These are phyloP conservation scores for Yamadazyma sp. DNA, from an alignment of 1,139 yeast genomes.

Conservation along the genomic window DNA sequence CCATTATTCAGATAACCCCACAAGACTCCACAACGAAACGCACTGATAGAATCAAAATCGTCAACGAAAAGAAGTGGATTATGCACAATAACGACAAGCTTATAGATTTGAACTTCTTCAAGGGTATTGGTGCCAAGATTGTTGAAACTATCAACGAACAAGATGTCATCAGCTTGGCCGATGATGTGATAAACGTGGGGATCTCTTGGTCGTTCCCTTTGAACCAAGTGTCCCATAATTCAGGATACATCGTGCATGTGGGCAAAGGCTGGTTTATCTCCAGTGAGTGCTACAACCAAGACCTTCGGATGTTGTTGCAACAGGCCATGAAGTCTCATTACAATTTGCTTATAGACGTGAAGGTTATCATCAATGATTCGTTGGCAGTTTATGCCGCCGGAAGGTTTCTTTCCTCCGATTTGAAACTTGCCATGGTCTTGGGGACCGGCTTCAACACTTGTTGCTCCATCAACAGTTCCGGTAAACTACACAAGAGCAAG, in stretches of 20 bases:
- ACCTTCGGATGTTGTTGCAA: conserved; percentile 45
- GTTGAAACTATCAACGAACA: conserved; percentile 31
- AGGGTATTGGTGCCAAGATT: conserved; percentile 37
- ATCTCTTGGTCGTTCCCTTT: conserved; percentile 64
- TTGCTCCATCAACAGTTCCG: conserved; percentile 30
- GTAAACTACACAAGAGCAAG: conserved; percentile 24
- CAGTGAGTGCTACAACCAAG: conserved; percentile 38
- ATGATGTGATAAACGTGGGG: conserved; percentile 37
- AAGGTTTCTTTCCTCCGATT: conserved; percentile 34
- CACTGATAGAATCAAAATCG: conserved; percentile 24
- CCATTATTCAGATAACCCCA: conserved; percentile 37
- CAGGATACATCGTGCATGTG: conserved; percentile 46
- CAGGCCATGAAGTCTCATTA: conserved; percentile 23
- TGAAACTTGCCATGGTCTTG: conserved; percentile 44
- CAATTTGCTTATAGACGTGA: conserved; percentile 29
- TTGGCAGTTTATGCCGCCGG: conserved; percentile 51
- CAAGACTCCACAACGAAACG: conserved; percentile 11
- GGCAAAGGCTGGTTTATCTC: conserved; percentile 53
- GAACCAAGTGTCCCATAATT: conserved; percentile 41
- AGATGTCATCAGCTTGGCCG: conserved; percentile 17
- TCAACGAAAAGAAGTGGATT: conserved; percentile 42
- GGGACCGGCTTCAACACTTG: conserved; percentile 50
- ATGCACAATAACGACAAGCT: conserved; percentile 39
- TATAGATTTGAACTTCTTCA: conserved; percentile 41
- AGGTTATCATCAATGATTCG: conserved; percentile 43